A percentile compares a stretch with the other conserved stretches of the same genome.
Conservation (phyloP, 768 basidiomycete species). For the Tulasnella sp. region DNA sequence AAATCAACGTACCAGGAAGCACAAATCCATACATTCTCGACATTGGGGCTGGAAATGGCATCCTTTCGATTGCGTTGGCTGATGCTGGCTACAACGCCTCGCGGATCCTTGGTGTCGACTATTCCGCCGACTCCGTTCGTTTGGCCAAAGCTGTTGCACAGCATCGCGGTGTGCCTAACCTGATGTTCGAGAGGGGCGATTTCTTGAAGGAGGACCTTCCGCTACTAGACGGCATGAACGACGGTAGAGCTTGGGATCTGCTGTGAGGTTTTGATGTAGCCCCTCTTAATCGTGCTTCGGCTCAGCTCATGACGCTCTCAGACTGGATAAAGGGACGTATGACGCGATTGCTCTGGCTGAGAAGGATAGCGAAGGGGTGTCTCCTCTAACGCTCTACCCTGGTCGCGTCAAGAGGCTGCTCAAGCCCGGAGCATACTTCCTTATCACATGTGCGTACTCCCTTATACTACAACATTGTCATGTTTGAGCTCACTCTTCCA, state of each 20-base stretch:
- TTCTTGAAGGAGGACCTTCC: conserved; percentile 47
- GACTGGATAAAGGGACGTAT: conserved; percentile 77
- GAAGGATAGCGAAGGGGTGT: conserved; percentile 41
- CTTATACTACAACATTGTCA: not conserved
- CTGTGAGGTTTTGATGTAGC: conserved; percentile 25
- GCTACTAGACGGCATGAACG: conserved; percentile 17
- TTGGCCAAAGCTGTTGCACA: conserved; percentile 49
- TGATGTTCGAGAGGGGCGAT: conserved; percentile 51
- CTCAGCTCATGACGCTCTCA: not conserved
- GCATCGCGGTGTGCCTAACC: conserved; percentile 30
- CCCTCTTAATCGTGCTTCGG: not conserved
- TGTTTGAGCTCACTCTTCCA: not conserved
- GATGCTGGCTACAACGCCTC: conserved; percentile 51
- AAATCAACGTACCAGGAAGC: conserved; percentile 41
- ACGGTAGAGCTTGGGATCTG: conserved; percentile 48
- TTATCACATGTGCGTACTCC: conserved; percentile 60
- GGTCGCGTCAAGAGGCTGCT: conserved; percentile 43
- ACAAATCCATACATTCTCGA: conserved; percentile 50
- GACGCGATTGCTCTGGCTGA: conserved; percentile 70
- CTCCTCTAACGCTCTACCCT: conserved; percentile 52
- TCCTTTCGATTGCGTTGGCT: conserved; percentile 55
- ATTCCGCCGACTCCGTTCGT: conserved; percentile 49
- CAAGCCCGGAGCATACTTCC: conserved; percentile 54
- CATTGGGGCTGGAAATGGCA: conserved; percentile 67
- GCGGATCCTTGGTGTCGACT: conserved; percentile 58